Evolutionary conservation across 768 basidiomycete genomes (phyloP), one percentile per base, ranked within the genome.

Genomic region (Tricholomella constricta): DNA sequence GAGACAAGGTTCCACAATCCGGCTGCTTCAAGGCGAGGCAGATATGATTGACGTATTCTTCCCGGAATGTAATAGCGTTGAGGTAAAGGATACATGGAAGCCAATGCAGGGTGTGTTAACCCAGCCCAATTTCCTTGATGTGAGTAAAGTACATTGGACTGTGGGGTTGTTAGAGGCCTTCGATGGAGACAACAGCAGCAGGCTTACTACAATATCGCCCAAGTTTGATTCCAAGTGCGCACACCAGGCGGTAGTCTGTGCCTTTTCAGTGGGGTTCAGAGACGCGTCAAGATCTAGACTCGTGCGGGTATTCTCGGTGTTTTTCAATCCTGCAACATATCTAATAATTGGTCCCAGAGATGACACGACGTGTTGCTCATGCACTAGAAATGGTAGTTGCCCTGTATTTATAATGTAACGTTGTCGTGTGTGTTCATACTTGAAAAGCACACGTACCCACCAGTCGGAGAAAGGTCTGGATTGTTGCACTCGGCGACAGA

Each of bases 21-120:
- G 23, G 78, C 78, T 7, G 77, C 77, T 63, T 87, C 81, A 31
- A 93, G 70, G 12, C 87, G 79, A 11, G 79, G 72, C 48, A 69
- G 76, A 57, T 85, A 80, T 15, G 75, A 64, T 23, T 78, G 73
- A 34, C 88, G 80, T 27, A 91, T 77, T 15, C 89, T 79, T 5
- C 66, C 62, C 0, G 89, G 85, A 6, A 89, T 80, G 61, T 87
- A 93, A 64, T 89, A 92, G 8, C 83, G 78, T 60, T 88, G 87
- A 1, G 89, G 90, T 2, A 86, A 49, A 12, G 82, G 78, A 48
- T 88, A 82, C 58, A 84, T 66, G 6, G 78, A 76, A 1, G 78
- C 80, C 35, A 92, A 69, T 0, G 76, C 68, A 3, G 78, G 80
- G 31, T 78, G 77, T 10, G 79, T 87, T 51, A 89, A 58, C 9